A percentile compares a stretch with the other conserved stretches of the same genome.
phyloP scores from a whole-genome alignment of 2,329 filamentous ascomycete genomes.

The Arthrobotrys pseudoclavata region DNA sequence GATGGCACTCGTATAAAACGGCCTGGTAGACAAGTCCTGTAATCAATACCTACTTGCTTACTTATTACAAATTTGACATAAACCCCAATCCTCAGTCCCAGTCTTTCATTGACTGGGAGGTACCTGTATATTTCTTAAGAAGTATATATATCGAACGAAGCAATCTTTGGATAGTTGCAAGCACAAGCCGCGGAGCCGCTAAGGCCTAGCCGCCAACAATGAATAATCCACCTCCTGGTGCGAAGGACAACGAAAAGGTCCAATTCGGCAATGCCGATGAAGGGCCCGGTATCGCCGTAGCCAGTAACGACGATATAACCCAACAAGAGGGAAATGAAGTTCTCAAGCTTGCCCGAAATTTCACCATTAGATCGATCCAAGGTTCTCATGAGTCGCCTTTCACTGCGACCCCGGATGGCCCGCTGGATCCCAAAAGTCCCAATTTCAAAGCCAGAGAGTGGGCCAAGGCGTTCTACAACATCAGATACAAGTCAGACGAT shows the following conservation, averaged over 20 bases:
- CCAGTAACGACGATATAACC: neutral
- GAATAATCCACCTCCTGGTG: neutral
- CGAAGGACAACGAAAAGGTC: neutral
- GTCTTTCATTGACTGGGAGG: no score
- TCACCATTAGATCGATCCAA: constrained; percentile 45
- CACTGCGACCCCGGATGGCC: constrained; percentile 61
- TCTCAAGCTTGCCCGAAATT: constrained; percentile 57
- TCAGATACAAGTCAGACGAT: constrained; percentile 65
- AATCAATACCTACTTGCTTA: no score
- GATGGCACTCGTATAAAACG: neutral
- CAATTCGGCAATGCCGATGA: neutral
- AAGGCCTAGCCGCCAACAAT: neutral
- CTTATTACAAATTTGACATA: no score
- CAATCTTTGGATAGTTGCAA: no score
- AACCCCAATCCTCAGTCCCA: no score
- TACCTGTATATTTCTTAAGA: no score
- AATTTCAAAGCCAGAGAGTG: constrained; percentile 73
- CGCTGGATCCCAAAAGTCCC: constrained; percentile 69
- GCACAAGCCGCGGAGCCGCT: no score
- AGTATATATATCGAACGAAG: no score
- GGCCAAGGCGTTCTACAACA: constrained; percentile 70
- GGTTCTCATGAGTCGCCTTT: constrained; percentile 62
- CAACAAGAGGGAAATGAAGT: constrained; percentile 44
- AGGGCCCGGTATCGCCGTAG: neutral
- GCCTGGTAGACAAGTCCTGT: neutral